Evolutionary conservation across 768 basidiomycete genomes (phyloP).

Genomic region (Serendipita vermifera): DNA sequence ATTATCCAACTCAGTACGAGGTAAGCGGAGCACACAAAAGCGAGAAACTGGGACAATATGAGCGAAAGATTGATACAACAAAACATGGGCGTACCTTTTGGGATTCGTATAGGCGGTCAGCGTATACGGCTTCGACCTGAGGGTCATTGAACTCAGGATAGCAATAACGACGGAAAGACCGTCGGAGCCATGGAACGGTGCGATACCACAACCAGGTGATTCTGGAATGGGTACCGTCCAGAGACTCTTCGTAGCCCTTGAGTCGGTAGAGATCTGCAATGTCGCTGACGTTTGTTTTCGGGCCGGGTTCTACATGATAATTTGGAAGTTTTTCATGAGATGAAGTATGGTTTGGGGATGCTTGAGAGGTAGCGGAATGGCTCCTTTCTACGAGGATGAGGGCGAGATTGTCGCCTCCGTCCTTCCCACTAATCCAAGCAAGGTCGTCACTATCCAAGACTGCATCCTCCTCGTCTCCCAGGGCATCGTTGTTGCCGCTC

Average conservation of each 20-base stretch:
- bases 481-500: background rate
- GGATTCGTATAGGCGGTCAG: background rate
- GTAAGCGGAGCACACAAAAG: slow-evolving; percentile 51
- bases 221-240: background rate
- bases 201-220: background rate
- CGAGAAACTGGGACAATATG: slow-evolving; percentile 30
- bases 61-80: too few species aligned
- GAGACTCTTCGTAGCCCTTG: slow-evolving; percentile 1
- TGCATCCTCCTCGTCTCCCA: background rate
- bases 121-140: background rate
- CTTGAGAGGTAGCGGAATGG: background rate
- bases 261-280: background rate
- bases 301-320: too few species aligned
- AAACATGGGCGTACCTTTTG: background rate
- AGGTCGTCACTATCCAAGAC: background rate
- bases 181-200: background rate
- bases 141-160: background rate
- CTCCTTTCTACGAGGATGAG: background rate
- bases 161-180: background rate
- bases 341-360: background rate
- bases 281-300: background rate
- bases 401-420: background rate
- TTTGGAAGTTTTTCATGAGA: background rate
- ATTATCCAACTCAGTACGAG: slow-evolving; percentile 58
- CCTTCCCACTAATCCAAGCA: background rate